Base-by-base conservation (phyloP, 1,284 basidiomycete species). In the Wallemia ichthyophaga region DNA sequence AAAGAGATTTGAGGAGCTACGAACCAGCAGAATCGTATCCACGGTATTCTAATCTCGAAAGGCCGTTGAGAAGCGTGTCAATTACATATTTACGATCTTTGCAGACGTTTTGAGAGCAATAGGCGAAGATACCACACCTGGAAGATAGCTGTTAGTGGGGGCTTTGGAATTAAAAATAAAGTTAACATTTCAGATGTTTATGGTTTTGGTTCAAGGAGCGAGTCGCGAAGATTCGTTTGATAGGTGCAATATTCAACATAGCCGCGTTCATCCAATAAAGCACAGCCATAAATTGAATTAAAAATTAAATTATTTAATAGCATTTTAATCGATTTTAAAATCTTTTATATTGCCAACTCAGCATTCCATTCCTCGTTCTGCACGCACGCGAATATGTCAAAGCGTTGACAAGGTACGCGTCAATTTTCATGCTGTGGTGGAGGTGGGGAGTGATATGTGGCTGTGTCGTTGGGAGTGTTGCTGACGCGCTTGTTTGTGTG, bases 41-140 rank as follows among this genome's bases (percentile, higher is more conserved):
- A 69, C 94, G 83, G 73, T 99, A 99, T 70, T 99, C 94, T 66
- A 96, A 82, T 62, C 94, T 82, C 58, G 85, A 81, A 62, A 98
- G 83, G 65, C 91, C 94, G 64, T 83, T 85, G 69, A 82, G 80
- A 60, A 99, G 80, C 62, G 88, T 81, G 66, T 98, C 89, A 64
- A 94, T 81, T 65, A 96, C 78, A 65, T 86, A 82, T 70, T 85
- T 83, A 67, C 94, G 87, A 71, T 84, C 81, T 81, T 88, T 89
- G 73, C 91, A 87, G 71, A 83, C 82, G 68, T 94, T 76, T 75
- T 74, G 94, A 69, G 80, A 91, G 76, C 85, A 88, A 73, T 94
- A 94, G 61, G 77, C 84, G 71, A 95, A 94, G 73, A 95, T 94
- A 73, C 88, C 88, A 73, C 84, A 88, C 84, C 86, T 88, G 58